phyloP scores from a whole-genome alignment of 495 filamentous ascomycete genomes.

The Penicillium goetzii region DNA sequence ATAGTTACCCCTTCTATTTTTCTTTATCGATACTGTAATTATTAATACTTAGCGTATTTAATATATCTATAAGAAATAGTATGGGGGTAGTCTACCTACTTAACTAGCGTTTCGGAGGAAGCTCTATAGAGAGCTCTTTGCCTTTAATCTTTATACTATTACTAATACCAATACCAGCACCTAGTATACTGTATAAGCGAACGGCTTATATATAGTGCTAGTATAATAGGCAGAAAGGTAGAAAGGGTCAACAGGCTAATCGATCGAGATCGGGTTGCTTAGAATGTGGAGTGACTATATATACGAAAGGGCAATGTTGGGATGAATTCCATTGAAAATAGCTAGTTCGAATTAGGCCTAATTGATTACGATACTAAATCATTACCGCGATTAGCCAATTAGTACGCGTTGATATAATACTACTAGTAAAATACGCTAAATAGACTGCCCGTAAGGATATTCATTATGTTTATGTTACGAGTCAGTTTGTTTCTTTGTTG shows the following conservation, averaged over 20 bases:
- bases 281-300: conserved; percentile 12
- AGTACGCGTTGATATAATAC: not conserved
- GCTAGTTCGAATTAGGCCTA: not conserved
- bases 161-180: not conserved
- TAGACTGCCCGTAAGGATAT: too few species aligned
- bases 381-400: conserved; percentile 3
- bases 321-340: not conserved
- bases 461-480: too few species aligned
- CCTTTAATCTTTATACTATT: not conserved
- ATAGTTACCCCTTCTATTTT: not conserved
- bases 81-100: not conserved
- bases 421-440: too few species aligned
- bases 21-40: not conserved
- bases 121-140: not conserved
- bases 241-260: not conserved
- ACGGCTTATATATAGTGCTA: conserved; percentile 10
- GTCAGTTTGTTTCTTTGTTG: too few species aligned
- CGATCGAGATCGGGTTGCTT: conserved; percentile 7
- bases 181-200: not conserved
- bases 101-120: too few species aligned
- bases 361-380: conserved; percentile 10
- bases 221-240: conserved; percentile 12
- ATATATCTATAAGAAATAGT: not conserved
- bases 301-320: conserved; percentile 10
- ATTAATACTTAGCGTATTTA: not conserved